These are phyloP conservation scores for Phytophthora pini DNA, from an alignment of 352 stramenopile genomes.

Conservation along the genomic window DNA sequence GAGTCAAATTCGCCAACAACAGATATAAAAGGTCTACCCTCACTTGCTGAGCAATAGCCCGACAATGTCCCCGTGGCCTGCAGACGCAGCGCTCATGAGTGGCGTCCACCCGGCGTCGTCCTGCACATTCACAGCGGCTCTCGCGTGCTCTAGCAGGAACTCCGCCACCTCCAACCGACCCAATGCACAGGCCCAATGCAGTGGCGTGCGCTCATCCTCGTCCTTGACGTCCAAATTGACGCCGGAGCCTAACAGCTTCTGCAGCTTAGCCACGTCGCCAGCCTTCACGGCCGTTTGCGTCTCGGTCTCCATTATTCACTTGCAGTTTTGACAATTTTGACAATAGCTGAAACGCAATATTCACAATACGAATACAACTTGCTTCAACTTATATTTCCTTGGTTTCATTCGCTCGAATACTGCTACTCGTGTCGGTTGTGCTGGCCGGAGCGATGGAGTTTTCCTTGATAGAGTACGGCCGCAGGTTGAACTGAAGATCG, in stretches of 20 bases:
- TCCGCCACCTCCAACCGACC: constrained; percentile 63
- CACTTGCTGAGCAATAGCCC: constrained; percentile 65
- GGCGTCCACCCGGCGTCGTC: constrained; percentile 81
- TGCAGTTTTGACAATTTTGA: constrained; percentile 1
- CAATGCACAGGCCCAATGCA: constrained; percentile 69
- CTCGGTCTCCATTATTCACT: constrained; percentile 35
- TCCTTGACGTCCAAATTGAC: constrained; percentile 60
- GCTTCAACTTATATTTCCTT: no score
- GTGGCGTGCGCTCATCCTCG: constrained; percentile 72
- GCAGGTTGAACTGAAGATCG: no score
- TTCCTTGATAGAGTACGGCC: no score
- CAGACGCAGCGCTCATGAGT: constrained; percentile 77
- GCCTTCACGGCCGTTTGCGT: constrained; percentile 34
- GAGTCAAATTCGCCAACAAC: no score
- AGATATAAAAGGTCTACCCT: background rate
- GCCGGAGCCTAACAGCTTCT: constrained; percentile 37
- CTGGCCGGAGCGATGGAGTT: no score
- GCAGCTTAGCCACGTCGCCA: constrained; percentile 39
- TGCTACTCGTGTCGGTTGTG: background rate
- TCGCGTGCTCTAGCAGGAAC: constrained; percentile 50
- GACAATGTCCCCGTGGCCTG: constrained; percentile 64
- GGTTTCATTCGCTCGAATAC: no score
- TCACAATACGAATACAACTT: no score
- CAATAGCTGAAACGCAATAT: background rate
- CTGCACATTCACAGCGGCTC: constrained; percentile 63